These are phyloP conservation scores for Xeromyces bisporus DNA, from an alignment of 495 filamentous ascomycete genomes.

Conservation along the genomic window DNA sequence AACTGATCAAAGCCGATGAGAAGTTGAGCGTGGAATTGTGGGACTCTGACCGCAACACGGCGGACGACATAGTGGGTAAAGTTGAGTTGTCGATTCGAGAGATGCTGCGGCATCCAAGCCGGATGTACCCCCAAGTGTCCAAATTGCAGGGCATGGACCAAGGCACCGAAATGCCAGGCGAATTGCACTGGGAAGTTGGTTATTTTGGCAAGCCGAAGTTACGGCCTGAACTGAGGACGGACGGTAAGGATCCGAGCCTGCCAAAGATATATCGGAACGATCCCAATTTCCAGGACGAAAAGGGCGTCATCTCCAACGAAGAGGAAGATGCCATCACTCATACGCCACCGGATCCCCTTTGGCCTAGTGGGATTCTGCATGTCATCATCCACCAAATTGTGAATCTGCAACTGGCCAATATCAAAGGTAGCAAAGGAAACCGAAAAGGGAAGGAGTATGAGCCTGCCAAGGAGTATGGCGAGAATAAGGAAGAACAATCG, in stretches of 20 bases:
- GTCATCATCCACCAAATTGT: constrained; percentile 89
- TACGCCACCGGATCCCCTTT: constrained; percentile 85
- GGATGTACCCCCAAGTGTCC: constrained; percentile 84
- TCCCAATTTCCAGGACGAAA: constrained; percentile 72
- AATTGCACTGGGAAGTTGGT: constrained; percentile 90
- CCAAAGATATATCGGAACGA: constrained; percentile 54
- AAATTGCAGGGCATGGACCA: constrained; percentile 65
- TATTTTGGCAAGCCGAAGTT: constrained; percentile 84
- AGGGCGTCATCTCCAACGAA: constrained; percentile 56
- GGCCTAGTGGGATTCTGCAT: constrained; percentile 74
- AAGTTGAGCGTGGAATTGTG: constrained; percentile 86
- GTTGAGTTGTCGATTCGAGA: constrained; percentile 85
- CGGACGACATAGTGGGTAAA: constrained; percentile 89
- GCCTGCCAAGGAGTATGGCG: constrained; percentile 74
- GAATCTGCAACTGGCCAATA: constrained; percentile 72
- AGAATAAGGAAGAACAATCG: constrained; percentile 62
- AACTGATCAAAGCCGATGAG: constrained; percentile 84
- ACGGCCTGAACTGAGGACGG: constrained; percentile 61
- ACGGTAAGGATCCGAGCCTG: constrained; percentile 66
- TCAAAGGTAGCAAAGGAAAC: constrained; percentile 40
- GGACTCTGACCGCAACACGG: constrained; percentile 78
- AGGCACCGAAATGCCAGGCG: constrained; percentile 77
- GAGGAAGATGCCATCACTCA: constrained; percentile 72
- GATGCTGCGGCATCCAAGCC: constrained; percentile 81
- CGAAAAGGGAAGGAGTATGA: constrained; percentile 72